These are phyloP conservation scores for Globisporangium camurandrum DNA, from an alignment of 352 stramenopile genomes.

Conservation along the genomic window DNA sequence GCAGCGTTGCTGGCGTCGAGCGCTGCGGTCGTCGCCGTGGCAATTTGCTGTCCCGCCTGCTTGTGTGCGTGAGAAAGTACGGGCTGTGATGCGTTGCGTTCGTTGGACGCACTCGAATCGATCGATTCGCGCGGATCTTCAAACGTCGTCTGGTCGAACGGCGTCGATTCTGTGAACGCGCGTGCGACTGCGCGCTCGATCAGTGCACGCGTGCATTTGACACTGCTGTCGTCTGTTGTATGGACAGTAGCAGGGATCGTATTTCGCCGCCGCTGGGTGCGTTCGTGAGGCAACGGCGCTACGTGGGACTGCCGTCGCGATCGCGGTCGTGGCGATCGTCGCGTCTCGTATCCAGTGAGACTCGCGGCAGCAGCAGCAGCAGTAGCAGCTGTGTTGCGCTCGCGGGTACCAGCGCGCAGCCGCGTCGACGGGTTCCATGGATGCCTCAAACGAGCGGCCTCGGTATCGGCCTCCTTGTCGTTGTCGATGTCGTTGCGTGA, in stretches of 20 bases:
- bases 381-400: not conserved
- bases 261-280: no score
- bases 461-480: not conserved
- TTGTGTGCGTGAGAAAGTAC: not conserved
- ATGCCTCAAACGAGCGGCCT: not conserved
- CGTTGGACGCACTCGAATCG: not conserved
- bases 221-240: not conserved
- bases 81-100: not conserved
- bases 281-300: not conserved
- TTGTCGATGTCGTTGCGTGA: not conserved
- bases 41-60: not conserved
- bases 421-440: conserved; percentile 50
- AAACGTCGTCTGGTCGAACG: conserved; percentile 7
- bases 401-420: conserved; percentile 8
- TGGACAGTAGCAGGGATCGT: not conserved
- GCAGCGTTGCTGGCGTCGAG: conserved; percentile 11
- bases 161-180: conserved; percentile 19
- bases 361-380: no score
- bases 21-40: not conserved
- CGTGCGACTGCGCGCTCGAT: conserved; percentile 50
- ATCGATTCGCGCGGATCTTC: conserved; percentile 10
- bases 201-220: conserved; percentile 28
- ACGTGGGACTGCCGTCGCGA: not conserved
- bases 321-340: not conserved
- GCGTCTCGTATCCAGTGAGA: no score